Conservation (phyloP, 805 yeast species). For the Lipomyces chichibuensis region DNA sequence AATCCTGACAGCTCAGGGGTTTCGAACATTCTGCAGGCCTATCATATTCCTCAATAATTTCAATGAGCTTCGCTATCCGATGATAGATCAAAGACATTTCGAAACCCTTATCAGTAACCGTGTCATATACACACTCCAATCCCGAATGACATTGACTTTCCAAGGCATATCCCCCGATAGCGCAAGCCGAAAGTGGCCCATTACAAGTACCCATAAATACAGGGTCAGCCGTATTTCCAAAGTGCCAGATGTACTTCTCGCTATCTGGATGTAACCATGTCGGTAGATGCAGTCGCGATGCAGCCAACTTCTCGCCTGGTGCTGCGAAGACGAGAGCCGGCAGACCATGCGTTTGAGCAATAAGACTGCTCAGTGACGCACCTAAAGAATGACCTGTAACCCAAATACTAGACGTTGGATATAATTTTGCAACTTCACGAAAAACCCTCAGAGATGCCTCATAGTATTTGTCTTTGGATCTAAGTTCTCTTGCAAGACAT, state of each 20-base stretch:
- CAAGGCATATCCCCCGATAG: constrained; percentile 95
- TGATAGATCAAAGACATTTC: constrained; percentile 84
- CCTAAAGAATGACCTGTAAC: constrained; percentile 94
- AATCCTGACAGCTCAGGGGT: constrained; percentile 26
- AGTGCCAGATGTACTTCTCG: constrained; percentile 86
- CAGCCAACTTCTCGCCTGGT: constrained; percentile 87
- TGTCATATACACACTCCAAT: constrained; percentile 82
- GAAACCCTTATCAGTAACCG: constrained; percentile 89
- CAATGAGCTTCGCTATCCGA: constrained; percentile 85
- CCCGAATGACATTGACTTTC: constrained; percentile 96
- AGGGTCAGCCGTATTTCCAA: constrained; percentile 97
- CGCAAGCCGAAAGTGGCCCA: constrained; percentile 88
- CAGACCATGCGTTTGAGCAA: constrained; percentile 86
- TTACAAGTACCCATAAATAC: constrained; percentile 95
- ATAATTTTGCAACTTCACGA: constrained; percentile 64
- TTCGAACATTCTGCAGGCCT: constrained; percentile 67
- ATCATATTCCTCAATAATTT: constrained; percentile 70
- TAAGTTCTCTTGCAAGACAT: constrained; percentile 77
- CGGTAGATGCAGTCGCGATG: constrained; percentile 83
- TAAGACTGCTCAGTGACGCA: constrained; percentile 76
- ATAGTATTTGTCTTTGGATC: constrained; percentile 78
- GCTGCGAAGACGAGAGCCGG: constrained; percentile 92
- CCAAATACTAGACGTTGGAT: constrained; percentile 81
- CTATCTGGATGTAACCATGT: constrained; percentile 67
- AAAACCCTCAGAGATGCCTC: constrained; percentile 77